Evolutionary conservation across 768 basidiomycete genomes (phyloP), one percentile per base, ranked within the genome.

Genomic region (Aureoboletus auriporus): DNA sequence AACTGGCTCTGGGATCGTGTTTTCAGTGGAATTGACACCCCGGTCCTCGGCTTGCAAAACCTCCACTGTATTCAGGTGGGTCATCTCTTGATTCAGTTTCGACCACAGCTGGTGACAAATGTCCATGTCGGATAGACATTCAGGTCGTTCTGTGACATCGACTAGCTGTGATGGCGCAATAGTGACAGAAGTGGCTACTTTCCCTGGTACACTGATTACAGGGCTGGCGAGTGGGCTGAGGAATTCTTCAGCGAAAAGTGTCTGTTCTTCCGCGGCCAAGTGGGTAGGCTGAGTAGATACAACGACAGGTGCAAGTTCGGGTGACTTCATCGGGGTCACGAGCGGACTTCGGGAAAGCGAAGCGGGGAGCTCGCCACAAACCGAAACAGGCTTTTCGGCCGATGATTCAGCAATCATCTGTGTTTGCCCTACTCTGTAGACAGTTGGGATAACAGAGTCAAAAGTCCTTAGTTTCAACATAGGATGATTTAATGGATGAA

Each of bases 401-500:
- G n/a, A 12, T 9, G 31, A 27, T 42, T 48, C 40, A 29, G 46
- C 44, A 3, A 49, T 47, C 38, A 29, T 20, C 10, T 44, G 33
- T 12, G 51, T 51, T 42, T 47, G 47, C 8, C 63, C 69, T 23
- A 60, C 53, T 29, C 68, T 61, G 47, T 63, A 65, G 23, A 77
- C 71, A 5, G 66, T 63, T 1, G 80, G 81, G 27, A 83, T 63
- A 13, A 74, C 61, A 4, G 78, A 74, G 14, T 76, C 75, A 1
- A 71, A 52, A 0, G 71, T 71, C 59, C 72, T 83, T 67, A 93
- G 71, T 78, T 92, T 93, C 59, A 92, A 62, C 61, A 94, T 51
- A 1, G 84, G 79, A 59, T 94, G 92, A 29, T 68, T 78, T 11
- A 63, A 49, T 0, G 89, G 87, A 62, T 94, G 91, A 11, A 87